Percentiles rank a stretch among this genome's conserved stretches.
Evolutionary conservation across 257 asterid genomes (phyloP).

Genomic region (Fraxinus cuspidata): DNA sequence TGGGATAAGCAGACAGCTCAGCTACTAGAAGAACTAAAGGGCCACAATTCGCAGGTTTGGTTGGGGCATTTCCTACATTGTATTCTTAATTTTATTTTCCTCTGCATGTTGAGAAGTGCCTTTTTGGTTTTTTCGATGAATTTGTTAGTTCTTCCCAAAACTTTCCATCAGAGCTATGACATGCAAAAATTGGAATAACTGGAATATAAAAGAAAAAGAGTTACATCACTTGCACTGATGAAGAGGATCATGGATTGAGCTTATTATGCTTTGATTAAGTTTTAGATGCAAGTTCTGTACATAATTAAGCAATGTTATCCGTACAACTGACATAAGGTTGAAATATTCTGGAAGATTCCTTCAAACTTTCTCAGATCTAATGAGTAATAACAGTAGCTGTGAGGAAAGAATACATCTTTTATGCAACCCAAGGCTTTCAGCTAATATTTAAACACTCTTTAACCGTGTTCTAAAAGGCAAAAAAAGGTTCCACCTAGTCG

Average conservation of each 20-base stretch:
- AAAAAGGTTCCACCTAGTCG: not conserved
- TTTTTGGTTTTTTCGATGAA: not conserved
- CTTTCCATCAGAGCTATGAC: not conserved
- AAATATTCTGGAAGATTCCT: not conserved
- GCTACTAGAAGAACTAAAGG: constrained; percentile 93
- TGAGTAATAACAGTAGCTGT: not conserved
- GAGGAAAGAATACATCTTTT: not conserved
- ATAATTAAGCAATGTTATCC: not conserved
- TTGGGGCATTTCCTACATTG: constrained; percentile 22
- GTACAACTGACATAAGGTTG: not conserved
- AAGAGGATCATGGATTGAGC: constrained; percentile 13
- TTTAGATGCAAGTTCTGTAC: not conserved
- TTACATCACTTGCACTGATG: not conserved
- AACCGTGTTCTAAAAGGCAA: not conserved
- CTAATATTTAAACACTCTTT: not conserved
- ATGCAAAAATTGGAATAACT: not conserved
- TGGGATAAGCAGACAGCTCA: constrained; percentile 97
- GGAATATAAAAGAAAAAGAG: not conserved
- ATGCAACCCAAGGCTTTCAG: not conserved
- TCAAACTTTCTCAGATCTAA: not conserved
- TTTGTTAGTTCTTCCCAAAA: constrained; percentile 5
- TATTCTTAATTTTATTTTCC: constrained; percentile 5
- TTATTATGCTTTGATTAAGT: constrained; percentile 5
- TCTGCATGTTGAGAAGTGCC: not conserved
- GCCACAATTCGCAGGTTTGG: constrained; percentile 82